Evolutionary conservation across 768 basidiomycete genomes (phyloP).

Genomic region (Hericium alpestre): DNA sequence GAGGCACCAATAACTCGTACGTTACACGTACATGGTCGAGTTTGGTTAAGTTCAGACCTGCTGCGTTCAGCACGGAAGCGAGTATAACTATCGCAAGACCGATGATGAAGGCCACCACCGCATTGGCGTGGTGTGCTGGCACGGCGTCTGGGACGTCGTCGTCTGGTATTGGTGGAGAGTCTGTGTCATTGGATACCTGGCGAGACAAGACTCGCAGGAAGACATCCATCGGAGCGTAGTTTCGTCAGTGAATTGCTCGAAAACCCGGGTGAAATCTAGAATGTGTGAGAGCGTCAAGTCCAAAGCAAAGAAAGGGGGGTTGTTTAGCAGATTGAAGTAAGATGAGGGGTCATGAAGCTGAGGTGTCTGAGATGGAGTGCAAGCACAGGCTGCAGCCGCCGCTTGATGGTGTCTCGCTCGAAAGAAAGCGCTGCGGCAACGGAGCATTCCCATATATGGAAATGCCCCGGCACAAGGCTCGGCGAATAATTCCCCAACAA

Average conservation of each 20-base stretch:
- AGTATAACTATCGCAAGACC: slow-evolving; percentile 77
- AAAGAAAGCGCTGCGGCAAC: no score
- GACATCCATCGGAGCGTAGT: background rate
- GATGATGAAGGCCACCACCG: slow-evolving; percentile 68
- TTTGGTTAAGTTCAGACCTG: slow-evolving; percentile 91
- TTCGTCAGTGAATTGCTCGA: background rate
- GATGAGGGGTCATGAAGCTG: no score
- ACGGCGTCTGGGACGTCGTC: slow-evolving; percentile 9
- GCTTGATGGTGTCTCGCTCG: no score
- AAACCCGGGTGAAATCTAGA: background rate
- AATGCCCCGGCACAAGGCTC: no score
- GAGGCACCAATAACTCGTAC: background rate
- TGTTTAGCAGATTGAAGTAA: no score
- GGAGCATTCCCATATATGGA: no score
- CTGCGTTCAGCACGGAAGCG: slow-evolving; percentile 80
- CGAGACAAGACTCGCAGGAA: background rate
- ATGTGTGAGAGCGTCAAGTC: background rate
- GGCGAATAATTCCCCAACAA: no score
- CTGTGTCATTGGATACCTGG: background rate
- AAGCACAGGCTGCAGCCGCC: no score
- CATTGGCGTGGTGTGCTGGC: slow-evolving; percentile 34
- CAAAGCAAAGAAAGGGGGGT: no score
- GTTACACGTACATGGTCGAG: slow-evolving; percentile 66
- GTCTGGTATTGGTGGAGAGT: background rate
- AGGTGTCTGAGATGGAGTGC: no score